phyloP scores from a whole-genome alignment of 2,329 filamentous ascomycete genomes.

The Rosellinia necatrix region DNA sequence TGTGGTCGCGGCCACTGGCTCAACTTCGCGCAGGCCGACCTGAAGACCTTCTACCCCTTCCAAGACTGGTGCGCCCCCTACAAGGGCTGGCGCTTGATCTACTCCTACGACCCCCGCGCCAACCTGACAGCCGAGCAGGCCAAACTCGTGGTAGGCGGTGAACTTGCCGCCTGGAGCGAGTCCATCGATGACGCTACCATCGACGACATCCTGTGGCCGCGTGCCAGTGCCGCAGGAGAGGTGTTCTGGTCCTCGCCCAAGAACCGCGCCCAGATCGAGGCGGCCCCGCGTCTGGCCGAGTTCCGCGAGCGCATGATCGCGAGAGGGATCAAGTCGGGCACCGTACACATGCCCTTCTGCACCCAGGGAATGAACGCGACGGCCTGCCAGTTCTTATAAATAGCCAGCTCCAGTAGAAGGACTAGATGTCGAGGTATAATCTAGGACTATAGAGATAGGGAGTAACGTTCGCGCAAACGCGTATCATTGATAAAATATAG shows the following conservation, averaged over 20 bases:
- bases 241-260: conserved; percentile 76
- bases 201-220: conserved; percentile 78
- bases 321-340: conserved; percentile 65
- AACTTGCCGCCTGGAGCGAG: conserved; percentile 82
- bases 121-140: conserved; percentile 65
- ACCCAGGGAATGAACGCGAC: conserved; percentile 61
- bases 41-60: conserved; percentile 67
- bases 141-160: conserved; percentile 77
- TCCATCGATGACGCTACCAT: conserved; percentile 76
- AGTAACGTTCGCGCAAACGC: no score
- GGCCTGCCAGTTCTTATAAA: conserved; percentile 46
- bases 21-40: conserved; percentile 64
- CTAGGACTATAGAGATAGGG: no score
- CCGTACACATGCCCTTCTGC: conserved; percentile 76
- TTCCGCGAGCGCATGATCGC: conserved; percentile 76
- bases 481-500: no score
- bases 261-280: conserved; percentile 73
- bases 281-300: conserved; percentile 71
- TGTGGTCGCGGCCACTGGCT: conserved; percentile 82
- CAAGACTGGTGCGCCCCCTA: conserved; percentile 78
- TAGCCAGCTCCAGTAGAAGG: neutral
- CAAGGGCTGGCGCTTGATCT: conserved; percentile 82
- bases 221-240: conserved; percentile 74
- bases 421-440: neutral
- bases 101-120: conserved; percentile 75